phyloP scores from a whole-genome alignment of 495 filamentous ascomycete genomes.

The Wilcoxina mikolae region DNA sequence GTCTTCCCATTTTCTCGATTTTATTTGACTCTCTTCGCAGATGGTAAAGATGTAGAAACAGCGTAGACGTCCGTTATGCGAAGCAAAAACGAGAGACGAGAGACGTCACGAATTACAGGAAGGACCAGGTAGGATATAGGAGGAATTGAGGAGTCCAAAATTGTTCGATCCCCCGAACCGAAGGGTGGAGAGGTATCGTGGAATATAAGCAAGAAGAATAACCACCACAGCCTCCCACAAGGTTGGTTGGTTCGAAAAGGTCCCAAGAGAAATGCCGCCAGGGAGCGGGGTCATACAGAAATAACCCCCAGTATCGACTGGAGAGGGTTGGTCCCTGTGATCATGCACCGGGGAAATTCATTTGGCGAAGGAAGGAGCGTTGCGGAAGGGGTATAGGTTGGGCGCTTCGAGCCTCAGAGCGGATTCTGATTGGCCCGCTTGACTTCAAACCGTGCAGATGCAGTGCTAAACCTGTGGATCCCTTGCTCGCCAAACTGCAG shows the following conservation, averaged over 20 bases:
- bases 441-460: background rate
- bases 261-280: background rate
- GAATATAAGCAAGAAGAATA: constrained; percentile 1
- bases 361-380: background rate
- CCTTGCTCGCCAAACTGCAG: background rate
- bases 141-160: background rate
- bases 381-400: background rate
- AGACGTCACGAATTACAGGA: background rate
- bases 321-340: background rate
- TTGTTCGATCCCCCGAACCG: background rate
- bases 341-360: background rate
- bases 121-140: background rate
- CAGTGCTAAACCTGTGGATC: background rate
- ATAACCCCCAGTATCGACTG: background rate
- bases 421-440: background rate
- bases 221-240: background rate
- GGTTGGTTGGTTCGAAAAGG: background rate
- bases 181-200: constrained; percentile 1
- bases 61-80: background rate
- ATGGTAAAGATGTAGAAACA: background rate
- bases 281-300: background rate
- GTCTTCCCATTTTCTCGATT: constrained; percentile 60
- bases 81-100: background rate
- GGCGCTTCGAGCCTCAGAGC: background rate
- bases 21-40: background rate